Evolutionary conservation across 1,284 basidiomycete species (phyloP), one percentile per base, ranked within the genome.

Genomic region (Rhodotorula sp.): DNA sequence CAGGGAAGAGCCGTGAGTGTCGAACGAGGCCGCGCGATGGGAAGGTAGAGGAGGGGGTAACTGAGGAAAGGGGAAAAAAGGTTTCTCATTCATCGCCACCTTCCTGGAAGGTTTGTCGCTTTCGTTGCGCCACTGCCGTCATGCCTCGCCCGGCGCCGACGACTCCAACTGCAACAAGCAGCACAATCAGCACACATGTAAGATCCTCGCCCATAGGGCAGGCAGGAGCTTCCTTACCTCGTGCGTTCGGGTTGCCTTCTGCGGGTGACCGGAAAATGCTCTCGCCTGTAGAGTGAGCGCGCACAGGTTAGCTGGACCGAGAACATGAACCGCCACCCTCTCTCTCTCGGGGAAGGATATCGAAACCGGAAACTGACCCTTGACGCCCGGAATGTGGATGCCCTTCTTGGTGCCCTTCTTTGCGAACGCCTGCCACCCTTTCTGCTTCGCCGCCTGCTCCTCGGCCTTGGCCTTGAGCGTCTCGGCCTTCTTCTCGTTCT

Each of bases 351-450:
- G 29, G 24, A 15, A 20, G n/a, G n/a, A 53, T 12, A 29, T 18
- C 24, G 17, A 10, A 20, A 49, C 14, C n/a, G 37, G 26, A 5
- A 2, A 66, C 74, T 89, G 92, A 54, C 93, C 93, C 65, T 91
- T 57, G 45, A 78, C 64, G 17, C 77, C 77, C 3, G 77, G 76
- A 76, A 91, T 91, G 82, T 89, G 89, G 49, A 94, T 89, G 14
- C 94, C 94, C 83, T 98, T 98, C 86, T 92, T 95, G 80, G 91
- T 89, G 46, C 90, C 89, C 83, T 96, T 97, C 83, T 95, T 95
- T 18, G 95, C 91, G 84, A 99, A 99, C 83, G 93, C 94, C 82
- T 97, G 92, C 95, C 95, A 99, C 29, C 89, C 89, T 74, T 87
- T 87, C 83, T 97, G 92, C 83, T 95, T 95, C 70, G 86, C 86